These are phyloP conservation scores for Pichia sporocuriosa DNA, from an alignment of 805 yeast genomes.

Conservation along the genomic window DNA sequence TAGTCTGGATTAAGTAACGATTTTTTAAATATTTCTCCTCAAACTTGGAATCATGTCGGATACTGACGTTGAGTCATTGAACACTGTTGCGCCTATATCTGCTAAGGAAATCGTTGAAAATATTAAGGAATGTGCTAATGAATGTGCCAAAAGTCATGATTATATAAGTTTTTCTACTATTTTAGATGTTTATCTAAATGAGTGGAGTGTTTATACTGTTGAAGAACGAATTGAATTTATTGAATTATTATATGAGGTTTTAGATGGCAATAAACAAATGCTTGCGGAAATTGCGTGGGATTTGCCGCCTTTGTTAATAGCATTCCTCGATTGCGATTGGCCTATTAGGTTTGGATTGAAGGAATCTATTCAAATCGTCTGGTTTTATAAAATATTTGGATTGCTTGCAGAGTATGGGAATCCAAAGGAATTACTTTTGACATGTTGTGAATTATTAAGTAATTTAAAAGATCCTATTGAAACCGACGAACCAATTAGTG, in stretches of 20 bases:
- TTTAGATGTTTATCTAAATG: constrained; percentile 52
- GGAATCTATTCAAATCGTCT: constrained; percentile 32
- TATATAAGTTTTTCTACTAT: constrained; percentile 67
- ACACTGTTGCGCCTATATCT: constrained; percentile 8
- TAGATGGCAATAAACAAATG: constrained; percentile 42
- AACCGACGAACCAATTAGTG: neutral
- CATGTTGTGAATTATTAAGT: constrained; percentile 58
- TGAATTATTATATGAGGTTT: constrained; percentile 35
- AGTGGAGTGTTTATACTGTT: constrained; percentile 38
- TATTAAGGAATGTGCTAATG: constrained; percentile 23
- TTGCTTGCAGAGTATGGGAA: constrained; percentile 63
- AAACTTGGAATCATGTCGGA: too few species aligned
- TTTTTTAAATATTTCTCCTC: too few species aligned
- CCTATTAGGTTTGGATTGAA: constrained; percentile 26
- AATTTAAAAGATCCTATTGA: constrained; percentile 23
- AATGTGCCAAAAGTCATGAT: constrained; percentile 43
- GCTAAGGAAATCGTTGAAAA: constrained; percentile 5
- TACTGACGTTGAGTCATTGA: constrained; percentile 14
- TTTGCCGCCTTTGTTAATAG: constrained; percentile 61
- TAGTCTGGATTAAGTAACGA: too few species aligned
- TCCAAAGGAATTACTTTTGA: constrained; percentile 71
- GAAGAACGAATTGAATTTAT: constrained; percentile 49
- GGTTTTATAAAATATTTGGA: constrained; percentile 47
- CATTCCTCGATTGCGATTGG: constrained; percentile 41
- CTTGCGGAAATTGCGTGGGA: constrained; percentile 84